Conservation (phyloP, 257 asterid species). For the Petrea volubilis region DNA sequence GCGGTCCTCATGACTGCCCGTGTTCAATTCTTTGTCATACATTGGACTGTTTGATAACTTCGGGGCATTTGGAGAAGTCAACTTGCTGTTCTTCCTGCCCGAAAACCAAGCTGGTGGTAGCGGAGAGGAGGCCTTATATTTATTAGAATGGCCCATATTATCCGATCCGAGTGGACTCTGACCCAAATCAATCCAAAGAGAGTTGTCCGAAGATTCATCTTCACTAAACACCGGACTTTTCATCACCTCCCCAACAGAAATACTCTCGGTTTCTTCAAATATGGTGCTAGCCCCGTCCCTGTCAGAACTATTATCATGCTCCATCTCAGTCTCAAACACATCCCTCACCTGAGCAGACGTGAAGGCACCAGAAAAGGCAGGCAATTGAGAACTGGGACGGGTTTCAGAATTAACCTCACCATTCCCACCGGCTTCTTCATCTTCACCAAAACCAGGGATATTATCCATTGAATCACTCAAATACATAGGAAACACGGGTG, state of each 20-base stretch:
- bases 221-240: constrained; percentile 90
- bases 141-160: constrained; percentile 45
- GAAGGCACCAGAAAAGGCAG: constrained; percentile 96
- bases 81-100: constrained; percentile 54
- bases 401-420: constrained; percentile 52
- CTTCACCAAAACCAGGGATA: constrained; percentile 70
- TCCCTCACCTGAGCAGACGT: constrained; percentile 93
- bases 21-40: constrained; percentile 50
- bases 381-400: constrained; percentile 65
- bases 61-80: constrained; percentile 53
- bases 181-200: constrained; percentile 90
- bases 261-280: constrained; percentile 78
- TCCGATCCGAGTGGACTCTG: constrained; percentile 80
- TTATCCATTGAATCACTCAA: constrained; percentile 84
- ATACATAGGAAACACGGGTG: constrained; percentile 77
- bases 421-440: constrained; percentile 51
- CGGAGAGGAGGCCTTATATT: constrained; percentile 61
- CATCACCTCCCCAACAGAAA: constrained; percentile 84
- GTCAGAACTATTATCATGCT: constrained; percentile 76
- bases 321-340: constrained; percentile 82
- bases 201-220: constrained; percentile 86
- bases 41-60: constrained; percentile 53
- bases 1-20: constrained; percentile 37
- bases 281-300: constrained; percentile 87
- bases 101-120: constrained; percentile 83